Conservation (phyloP, 176 grass and related monocot species). For the Areca catechu region DNA sequence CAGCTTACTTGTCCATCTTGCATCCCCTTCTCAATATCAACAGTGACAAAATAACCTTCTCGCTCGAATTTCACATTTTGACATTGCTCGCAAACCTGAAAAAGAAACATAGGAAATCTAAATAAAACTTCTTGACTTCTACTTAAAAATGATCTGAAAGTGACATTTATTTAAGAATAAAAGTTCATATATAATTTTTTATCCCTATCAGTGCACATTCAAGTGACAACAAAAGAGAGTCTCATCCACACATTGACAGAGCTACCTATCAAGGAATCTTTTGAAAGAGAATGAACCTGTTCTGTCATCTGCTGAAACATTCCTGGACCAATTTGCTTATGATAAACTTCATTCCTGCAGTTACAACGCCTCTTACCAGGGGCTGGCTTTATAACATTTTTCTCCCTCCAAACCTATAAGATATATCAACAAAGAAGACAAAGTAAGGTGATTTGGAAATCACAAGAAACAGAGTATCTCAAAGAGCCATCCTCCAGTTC, state of each 20-base stretch:
- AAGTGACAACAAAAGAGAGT: neutral
- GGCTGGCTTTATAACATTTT: slow-evolving; percentile 91
- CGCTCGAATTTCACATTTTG: slow-evolving; percentile 91
- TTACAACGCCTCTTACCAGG: slow-evolving; percentile 83
- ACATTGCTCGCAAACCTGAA: slow-evolving; percentile 91
- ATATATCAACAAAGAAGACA: slow-evolving; percentile 4
- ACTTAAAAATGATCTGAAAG: too few relatives aligned
- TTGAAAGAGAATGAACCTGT: slow-evolving; percentile 33
- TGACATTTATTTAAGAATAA: too few relatives aligned
- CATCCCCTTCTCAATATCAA: slow-evolving; percentile 99
- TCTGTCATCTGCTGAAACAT: slow-evolving; percentile 99
- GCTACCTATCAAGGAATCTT: neutral
- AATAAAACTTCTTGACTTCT: too few relatives aligned
- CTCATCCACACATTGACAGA: neutral
- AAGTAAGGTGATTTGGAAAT: neutral
- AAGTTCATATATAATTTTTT: too few relatives aligned
- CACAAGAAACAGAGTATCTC: too few relatives aligned
- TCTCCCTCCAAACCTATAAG: slow-evolving; percentile 87
- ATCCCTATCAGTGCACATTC: too few relatives aligned
- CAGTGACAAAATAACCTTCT: slow-evolving; percentile 85
- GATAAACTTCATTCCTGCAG: slow-evolving; percentile 98
- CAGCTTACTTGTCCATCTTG: slow-evolving; percentile 88
- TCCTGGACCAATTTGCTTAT: slow-evolving; percentile 93
- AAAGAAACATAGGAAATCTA: neutral
- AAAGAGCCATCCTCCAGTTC: too few relatives aligned